Evolutionary conservation across 176 grass and related monocot species (phyloP).

Genomic region (Raddia guianensis): DNA sequence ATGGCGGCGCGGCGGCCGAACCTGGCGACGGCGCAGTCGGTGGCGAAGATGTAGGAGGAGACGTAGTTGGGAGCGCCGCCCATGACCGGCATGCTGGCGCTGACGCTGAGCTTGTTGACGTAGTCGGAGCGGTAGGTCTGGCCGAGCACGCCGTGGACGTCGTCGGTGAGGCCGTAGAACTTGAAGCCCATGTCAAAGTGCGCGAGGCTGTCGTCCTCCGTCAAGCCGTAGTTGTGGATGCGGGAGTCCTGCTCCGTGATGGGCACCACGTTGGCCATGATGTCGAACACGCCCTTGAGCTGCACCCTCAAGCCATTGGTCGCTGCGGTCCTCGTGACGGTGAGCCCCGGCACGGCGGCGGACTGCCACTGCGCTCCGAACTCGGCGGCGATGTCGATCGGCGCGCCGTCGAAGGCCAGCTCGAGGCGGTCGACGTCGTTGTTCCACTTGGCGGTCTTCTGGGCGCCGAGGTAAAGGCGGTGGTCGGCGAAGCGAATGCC

Average conservation of each 20-base stretch:
- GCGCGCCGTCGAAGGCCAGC: conserved; percentile 33
- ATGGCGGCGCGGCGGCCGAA: neutral
- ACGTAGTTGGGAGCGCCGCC: conserved; percentile 21
- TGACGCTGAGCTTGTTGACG: conserved; percentile 47
- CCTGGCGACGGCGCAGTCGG: conserved; percentile 42
- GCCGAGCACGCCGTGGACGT: conserved; percentile 53
- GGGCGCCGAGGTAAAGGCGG: conserved; percentile 45
- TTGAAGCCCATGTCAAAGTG: conserved; percentile 54
- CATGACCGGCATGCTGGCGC: conserved; percentile 55
- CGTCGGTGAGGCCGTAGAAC: conserved; percentile 40
- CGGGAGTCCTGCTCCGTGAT: conserved; percentile 54
- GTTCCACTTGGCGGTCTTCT: conserved; percentile 42
- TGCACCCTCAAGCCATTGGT: conserved; percentile 44
- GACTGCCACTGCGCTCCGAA: conserved; percentile 37
- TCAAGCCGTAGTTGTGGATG: conserved; percentile 51
- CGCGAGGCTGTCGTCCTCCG: conserved; percentile 29
- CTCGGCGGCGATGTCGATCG: conserved; percentile 20
- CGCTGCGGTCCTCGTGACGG: conserved; percentile 26
- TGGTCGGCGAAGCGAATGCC: conserved; percentile 55
- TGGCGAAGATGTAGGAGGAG: conserved; percentile 45
- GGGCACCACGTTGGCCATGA: conserved; percentile 52
- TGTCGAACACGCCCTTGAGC: conserved; percentile 46
- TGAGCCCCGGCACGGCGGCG: conserved; percentile 14
- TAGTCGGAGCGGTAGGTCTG: conserved; percentile 54
- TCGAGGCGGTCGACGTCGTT: conserved; percentile 34